A percentile compares a stretch with the other conserved stretches of the same genome.
These are phyloP conservation scores for Corchorus capsularis DNA, from an alignment of 345 rosid species.

Conservation along the genomic window DNA sequence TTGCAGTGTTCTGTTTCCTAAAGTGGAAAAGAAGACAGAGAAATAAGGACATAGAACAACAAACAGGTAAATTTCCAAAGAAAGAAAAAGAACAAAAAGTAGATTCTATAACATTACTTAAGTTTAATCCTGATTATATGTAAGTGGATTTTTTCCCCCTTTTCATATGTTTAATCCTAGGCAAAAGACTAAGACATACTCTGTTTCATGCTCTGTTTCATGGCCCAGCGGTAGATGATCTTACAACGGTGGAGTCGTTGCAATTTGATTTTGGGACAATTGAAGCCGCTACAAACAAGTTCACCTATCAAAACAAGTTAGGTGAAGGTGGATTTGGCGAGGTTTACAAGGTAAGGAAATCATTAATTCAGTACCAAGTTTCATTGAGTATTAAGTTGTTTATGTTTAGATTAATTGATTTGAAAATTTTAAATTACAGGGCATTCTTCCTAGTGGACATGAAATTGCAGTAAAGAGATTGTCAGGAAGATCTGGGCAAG, in stretches of 20 bases:
- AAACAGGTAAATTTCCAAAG: too few relatives aligned
- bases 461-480: slow-evolving; percentile 11
- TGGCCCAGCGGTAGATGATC: not conserved
- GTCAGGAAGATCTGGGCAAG: not conserved
- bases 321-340: slow-evolving; percentile 5
- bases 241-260: not conserved
- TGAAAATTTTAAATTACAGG: not conserved
- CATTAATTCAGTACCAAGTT: too few relatives aligned
- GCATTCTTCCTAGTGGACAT: not conserved
- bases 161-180: too few relatives aligned
- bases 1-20: too few relatives aligned
- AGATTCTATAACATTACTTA: too few relatives aligned
- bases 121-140: not conserved
- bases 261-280: not conserved
- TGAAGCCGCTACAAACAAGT: slow-evolving; percentile 2
- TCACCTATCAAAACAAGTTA: not conserved
- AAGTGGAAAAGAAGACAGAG: too few relatives aligned
- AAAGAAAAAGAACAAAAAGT: too few relatives aligned
- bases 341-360: not conserved
- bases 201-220: not conserved
- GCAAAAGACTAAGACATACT: too few relatives aligned
- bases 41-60: too few relatives aligned
- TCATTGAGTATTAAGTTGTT: too few relatives aligned
- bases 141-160: too few relatives aligned
- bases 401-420: not conserved